Evolutionary conservation across 768 basidiomycete species (phyloP).

Genomic region (Cystofilobasidium capitatum): DNA sequence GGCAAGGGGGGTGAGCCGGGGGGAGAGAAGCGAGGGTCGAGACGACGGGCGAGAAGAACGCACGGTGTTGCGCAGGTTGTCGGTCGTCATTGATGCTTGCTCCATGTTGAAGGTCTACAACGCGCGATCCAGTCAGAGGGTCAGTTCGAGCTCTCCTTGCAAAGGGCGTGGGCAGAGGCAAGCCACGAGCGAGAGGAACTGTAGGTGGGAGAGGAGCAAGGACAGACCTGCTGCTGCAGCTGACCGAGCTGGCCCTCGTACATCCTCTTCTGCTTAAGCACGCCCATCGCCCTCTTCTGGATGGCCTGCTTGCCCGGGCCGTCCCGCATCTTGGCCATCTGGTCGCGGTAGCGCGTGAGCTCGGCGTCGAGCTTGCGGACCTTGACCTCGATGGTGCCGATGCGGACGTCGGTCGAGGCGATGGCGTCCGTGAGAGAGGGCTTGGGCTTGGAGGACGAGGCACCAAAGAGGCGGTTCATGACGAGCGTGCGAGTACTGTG

Average conservation of each 20-base stretch:
- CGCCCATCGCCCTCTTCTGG: slow-evolving; percentile 84
- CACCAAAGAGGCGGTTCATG: slow-evolving; percentile 41
- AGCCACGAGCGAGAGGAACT: neutral
- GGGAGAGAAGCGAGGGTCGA: too few relatives aligned
- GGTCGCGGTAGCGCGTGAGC: slow-evolving; percentile 80
- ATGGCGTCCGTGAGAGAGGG: slow-evolving; percentile 88
- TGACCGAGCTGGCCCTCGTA: slow-evolving; percentile 76
- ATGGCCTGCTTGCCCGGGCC: slow-evolving; percentile 98
- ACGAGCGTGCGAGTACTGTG: neutral
- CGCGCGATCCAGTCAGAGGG: neutral
- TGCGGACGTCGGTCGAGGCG: slow-evolving; percentile 75
- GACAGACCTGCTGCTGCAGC: slow-evolving; percentile 62
- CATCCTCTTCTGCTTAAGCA: slow-evolving; percentile 90
- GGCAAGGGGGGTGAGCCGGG: neutral
- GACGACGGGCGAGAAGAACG: slow-evolving; percentile 15
- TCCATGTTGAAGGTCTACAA: slow-evolving; percentile 84
- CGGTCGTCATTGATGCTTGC: slow-evolving; percentile 86
- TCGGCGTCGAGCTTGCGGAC: slow-evolving; percentile 93
- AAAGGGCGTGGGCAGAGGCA: neutral
- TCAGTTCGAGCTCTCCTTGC: neutral
- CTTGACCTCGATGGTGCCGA: slow-evolving; percentile 88
- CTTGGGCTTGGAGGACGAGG: slow-evolving; percentile 55
- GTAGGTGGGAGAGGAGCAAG: neutral
- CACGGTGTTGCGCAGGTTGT: slow-evolving; percentile 84
- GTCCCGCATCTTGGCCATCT: slow-evolving; percentile 84